A percentile compares a stretch with the other conserved stretches of the same genome.
Evolutionary conservation across 202 grass and related monocot species (phyloP).

Genomic region (Panicum virgatum): DNA sequence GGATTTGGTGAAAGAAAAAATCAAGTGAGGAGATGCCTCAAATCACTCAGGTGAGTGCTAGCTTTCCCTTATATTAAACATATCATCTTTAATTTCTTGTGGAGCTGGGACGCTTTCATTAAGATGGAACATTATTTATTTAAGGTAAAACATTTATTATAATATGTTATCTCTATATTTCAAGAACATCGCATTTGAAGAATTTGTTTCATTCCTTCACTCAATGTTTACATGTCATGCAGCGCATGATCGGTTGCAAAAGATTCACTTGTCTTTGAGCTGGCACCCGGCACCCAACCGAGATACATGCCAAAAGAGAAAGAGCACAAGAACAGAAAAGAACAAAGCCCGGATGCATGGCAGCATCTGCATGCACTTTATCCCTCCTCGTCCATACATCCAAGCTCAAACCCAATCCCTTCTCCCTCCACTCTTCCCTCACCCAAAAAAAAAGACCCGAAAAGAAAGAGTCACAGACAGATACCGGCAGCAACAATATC

Average conservation of each 20-base stretch:
- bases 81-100: too few species aligned
- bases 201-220: too few species aligned
- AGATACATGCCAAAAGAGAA: background rate
- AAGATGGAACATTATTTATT: too few species aligned
- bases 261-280: background rate
- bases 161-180: too few species aligned
- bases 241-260: background rate
- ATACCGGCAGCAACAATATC: constrained; percentile 22
- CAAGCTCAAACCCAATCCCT: constrained; percentile 16
- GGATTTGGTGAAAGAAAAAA: too few species aligned
- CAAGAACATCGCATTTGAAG: too few species aligned
- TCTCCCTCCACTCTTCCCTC: constrained; percentile 22
- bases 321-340: background rate
- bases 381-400: constrained; percentile 55
- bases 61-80: too few species aligned
- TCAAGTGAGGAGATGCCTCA: too few species aligned
- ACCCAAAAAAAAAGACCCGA: background rate
- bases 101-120: too few species aligned
- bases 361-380: constrained; percentile 28
- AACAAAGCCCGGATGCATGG: background rate
- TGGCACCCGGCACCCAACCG: background rate
- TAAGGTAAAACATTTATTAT: too few species aligned
- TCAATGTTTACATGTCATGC: too few species aligned
- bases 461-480: background rate
- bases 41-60: too few species aligned